phyloP scores from a whole-genome alignment of 1,284 basidiomycete species.

The Marasmius tenuissimus region DNA sequence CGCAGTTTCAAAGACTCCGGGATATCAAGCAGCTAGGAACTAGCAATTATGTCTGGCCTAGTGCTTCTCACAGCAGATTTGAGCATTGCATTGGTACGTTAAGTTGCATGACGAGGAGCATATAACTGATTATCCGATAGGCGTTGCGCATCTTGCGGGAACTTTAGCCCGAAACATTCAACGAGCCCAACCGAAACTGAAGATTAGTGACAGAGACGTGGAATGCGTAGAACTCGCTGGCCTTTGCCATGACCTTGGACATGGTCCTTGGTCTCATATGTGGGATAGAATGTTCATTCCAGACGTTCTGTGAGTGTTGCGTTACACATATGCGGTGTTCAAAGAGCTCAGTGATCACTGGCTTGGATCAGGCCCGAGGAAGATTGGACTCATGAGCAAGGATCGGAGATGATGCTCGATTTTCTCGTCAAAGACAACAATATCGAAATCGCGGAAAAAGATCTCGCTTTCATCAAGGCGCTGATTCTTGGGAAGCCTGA shows the following conservation, averaged over 20 bases:
- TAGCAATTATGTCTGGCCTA: constrained; percentile 72
- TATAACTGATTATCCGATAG: constrained; percentile 22
- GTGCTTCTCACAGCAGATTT: constrained; percentile 76
- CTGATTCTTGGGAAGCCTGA: constrained; percentile 59
- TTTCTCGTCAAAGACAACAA: constrained; percentile 53
- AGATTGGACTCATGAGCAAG: constrained; percentile 69
- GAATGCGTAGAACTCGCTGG: constrained; percentile 70
- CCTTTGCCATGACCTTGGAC: constrained; percentile 72
- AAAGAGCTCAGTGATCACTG: not conserved
- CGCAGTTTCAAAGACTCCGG: constrained; percentile 73
- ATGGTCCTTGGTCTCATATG: constrained; percentile 76
- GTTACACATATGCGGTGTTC: not conserved
- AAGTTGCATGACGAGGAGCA: no score
- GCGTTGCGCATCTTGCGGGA: constrained; percentile 70
- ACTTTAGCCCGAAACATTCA: constrained; percentile 58
- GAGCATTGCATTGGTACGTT: constrained; percentile 71
- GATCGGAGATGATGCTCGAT: constrained; percentile 74
- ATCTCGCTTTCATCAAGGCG: constrained; percentile 63
- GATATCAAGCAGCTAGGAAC: constrained; percentile 78
- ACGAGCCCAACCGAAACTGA: constrained; percentile 58
- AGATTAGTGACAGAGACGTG: constrained; percentile 66
- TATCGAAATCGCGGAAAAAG: constrained; percentile 41
- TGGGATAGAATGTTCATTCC: constrained; percentile 72
- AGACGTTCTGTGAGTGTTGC: constrained; percentile 44
- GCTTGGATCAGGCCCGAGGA: constrained; percentile 33